phyloP scores from a whole-genome alignment of 208 protist genomes.

The Trypanosoma lewisi region DNA sequence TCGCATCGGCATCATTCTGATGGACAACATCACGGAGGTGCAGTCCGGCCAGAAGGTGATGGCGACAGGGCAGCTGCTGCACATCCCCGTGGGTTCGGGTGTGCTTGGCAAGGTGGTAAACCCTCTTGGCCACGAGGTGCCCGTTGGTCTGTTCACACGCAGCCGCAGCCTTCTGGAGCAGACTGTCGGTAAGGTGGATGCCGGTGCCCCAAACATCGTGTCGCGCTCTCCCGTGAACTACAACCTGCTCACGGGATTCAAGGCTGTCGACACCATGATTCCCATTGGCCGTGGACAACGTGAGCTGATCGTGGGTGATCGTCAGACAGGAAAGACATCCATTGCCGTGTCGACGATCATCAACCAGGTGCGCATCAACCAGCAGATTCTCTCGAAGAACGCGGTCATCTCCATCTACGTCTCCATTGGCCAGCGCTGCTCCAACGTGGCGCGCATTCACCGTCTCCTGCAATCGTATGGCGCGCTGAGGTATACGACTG shows the following conservation, averaged over 20 bases:
- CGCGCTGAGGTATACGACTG: slow-evolving; percentile 86
- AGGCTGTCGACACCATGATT: slow-evolving; percentile 92
- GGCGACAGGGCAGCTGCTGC: slow-evolving; percentile 79
- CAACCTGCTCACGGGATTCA: slow-evolving; percentile 92
- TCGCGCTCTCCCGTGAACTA: slow-evolving; percentile 91
- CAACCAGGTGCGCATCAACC: slow-evolving; percentile 91
- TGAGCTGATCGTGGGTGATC: slow-evolving; percentile 94
- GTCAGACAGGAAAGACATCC: slow-evolving; percentile 93
- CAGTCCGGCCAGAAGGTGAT: slow-evolving; percentile 87
- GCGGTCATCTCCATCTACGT: slow-evolving; percentile 93
- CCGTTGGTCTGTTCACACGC: slow-evolving; percentile 58
- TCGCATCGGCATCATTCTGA: slow-evolving; percentile 83
- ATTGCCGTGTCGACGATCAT: slow-evolving; percentile 93
- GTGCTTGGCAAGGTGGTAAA: slow-evolving; percentile 88
- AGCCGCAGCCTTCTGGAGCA: slow-evolving; percentile 53
- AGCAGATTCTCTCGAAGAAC: slow-evolving; percentile 83
- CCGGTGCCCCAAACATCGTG: slow-evolving; percentile 93
- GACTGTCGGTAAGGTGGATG: slow-evolving; percentile 80
- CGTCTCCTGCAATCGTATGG: slow-evolving; percentile 75
- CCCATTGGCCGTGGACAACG: slow-evolving; percentile 93
- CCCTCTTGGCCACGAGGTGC: slow-evolving; percentile 81
- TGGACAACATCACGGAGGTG: slow-evolving; percentile 87
- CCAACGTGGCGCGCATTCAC: slow-evolving; percentile 91
- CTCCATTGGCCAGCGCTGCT: slow-evolving; percentile 92
- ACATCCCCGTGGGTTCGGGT: too few species aligned